A percentile compares a stretch with the other conserved stretches of the same genome.
Evolutionary conservation across 192 early-diverging fungal genomes (phyloP).

Genomic region (Rhizophagus clarus): DNA sequence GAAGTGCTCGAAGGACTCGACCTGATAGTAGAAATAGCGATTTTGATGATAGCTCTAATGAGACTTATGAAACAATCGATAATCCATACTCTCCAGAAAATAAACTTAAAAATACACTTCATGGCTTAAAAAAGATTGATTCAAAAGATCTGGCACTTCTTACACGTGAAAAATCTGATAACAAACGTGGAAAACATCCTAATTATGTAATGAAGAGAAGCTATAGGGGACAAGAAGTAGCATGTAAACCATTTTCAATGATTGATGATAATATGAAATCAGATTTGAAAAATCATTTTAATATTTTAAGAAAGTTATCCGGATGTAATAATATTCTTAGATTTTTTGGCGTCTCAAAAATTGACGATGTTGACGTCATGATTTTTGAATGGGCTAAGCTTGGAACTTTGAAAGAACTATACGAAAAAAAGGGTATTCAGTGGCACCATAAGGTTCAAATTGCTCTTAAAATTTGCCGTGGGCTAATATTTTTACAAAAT

Average conservation of each 20-base stretch:
- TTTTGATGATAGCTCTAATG: constrained; percentile 43
- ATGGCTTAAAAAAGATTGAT: too few species aligned
- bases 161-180: too few species aligned
- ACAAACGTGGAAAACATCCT: too few species aligned
- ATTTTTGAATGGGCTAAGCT: constrained; percentile 28
- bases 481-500: constrained; percentile 20
- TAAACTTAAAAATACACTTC: constrained; percentile 33
- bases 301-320: constrained; percentile 1
- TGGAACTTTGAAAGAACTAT: constrained; percentile 14
- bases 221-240: too few species aligned
- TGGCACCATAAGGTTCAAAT: constrained; percentile 19
- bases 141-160: too few species aligned
- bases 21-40: constrained; percentile 52
- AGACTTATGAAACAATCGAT: constrained; percentile 32
- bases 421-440: background rate
- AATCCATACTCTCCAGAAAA: constrained; percentile 38
- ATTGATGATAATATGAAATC: background rate
- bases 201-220: too few species aligned
- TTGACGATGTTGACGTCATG: background rate
- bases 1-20: constrained; percentile 49
- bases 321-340: constrained; percentile 12
- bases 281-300: background rate
- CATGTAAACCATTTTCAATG: background rate
- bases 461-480: too few species aligned
- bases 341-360: constrained; percentile 14